Percentiles rank a stretch among this genome's conserved stretches.
Evolutionary conservation across 805 yeast genomes (phyloP).

Genomic region (Pichia manshurica): DNA sequence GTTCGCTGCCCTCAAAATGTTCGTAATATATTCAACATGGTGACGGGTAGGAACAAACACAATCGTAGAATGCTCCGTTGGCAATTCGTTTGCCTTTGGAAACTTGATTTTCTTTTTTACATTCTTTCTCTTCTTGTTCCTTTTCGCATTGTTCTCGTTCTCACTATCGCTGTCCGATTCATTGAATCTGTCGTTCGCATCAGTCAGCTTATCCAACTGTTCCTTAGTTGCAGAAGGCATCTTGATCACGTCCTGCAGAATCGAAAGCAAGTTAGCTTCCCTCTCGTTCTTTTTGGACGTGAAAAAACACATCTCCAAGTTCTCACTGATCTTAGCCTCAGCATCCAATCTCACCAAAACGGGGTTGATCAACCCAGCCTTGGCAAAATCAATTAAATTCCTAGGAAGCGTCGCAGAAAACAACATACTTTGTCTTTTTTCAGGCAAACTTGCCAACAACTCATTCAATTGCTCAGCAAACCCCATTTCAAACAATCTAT

Average conservation of each 20-base stretch:
- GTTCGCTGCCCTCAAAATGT: slow-evolving; percentile 67
- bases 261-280: slow-evolving; percentile 74
- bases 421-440: slow-evolving; percentile 77
- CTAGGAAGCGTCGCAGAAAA: slow-evolving; percentile 95
- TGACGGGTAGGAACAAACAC: slow-evolving; percentile 95
- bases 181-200: slow-evolving; percentile 42
- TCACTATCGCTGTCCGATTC: slow-evolving; percentile 51
- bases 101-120: slow-evolving; percentile 35
- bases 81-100: slow-evolving; percentile 78
- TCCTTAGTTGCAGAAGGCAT: slow-evolving; percentile 76
- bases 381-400: slow-evolving; percentile 91
- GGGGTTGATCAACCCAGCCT: slow-evolving; percentile 92
- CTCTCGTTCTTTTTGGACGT: slow-evolving; percentile 78
- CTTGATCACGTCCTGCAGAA: slow-evolving; percentile 80
- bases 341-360: slow-evolving; percentile 89
- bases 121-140: slow-evolving; percentile 32
- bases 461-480: slow-evolving; percentile 91
- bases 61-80: slow-evolving; percentile 82
- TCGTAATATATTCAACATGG: slow-evolving; percentile 88
- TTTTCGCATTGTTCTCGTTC: slow-evolving; percentile 29
- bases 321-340: slow-evolving; percentile 84
- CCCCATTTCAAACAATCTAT: slow-evolving; percentile 93
- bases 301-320: slow-evolving; percentile 84
- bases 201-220: slow-evolving; percentile 49
- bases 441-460: slow-evolving; percentile 74